Evolutionary conservation across 2,329 filamentous ascomycete genomes (phyloP).

Genomic region (Cladobotryum mycophilum): DNA sequence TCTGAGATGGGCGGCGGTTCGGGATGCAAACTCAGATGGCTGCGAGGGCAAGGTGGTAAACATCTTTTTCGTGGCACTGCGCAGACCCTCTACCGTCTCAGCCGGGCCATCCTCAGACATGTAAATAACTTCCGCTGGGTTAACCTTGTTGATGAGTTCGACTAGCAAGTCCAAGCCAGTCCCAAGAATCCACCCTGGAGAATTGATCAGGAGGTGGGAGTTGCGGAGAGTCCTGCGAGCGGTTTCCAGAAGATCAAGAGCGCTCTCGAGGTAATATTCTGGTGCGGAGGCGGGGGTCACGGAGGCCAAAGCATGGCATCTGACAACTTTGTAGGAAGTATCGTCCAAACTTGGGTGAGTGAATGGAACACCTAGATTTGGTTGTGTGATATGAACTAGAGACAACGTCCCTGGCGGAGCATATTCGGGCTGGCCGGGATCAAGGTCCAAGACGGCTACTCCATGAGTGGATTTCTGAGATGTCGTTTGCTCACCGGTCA

Average conservation of each 20-base stretch:
- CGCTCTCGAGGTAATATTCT: slow-evolving; percentile 59
- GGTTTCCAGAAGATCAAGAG: slow-evolving; percentile 53
- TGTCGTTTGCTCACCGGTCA: slow-evolving; percentile 37
- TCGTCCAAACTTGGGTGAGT: slow-evolving; percentile 45
- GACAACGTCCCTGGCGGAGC: slow-evolving; percentile 63
- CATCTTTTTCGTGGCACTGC: slow-evolving; percentile 34
- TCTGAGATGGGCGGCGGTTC: slow-evolving; percentile 60
- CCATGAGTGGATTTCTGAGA: slow-evolving; percentile 14
- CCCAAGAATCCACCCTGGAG: slow-evolving; percentile 66
- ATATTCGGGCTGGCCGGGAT: slow-evolving; percentile 73
- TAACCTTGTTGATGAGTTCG: slow-evolving; percentile 47
- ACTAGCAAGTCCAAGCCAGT: slow-evolving; percentile 61
- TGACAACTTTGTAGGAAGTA: slow-evolving; percentile 36
- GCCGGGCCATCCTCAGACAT: slow-evolving; percentile 58
- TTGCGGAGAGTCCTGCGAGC: slow-evolving; percentile 43
- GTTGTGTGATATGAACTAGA: slow-evolving; percentile 52
- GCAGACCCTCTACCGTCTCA: slow-evolving; percentile 50
- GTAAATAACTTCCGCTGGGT: slow-evolving; percentile 59
- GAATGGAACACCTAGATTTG: slow-evolving; percentile 62
- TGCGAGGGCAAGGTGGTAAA: slow-evolving; percentile 55
- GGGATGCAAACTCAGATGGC: slow-evolving; percentile 45
- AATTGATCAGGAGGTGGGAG: slow-evolving; percentile 63
- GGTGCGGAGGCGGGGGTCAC: slow-evolving; percentile 60
- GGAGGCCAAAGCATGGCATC: slow-evolving; percentile 61
- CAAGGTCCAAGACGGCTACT: slow-evolving; percentile 64